Percentiles rank a stretch among this genome's conserved stretches.
phyloP scores from a whole-genome alignment of 306 rosid genomes.

The Fagus sylvatica region DNA sequence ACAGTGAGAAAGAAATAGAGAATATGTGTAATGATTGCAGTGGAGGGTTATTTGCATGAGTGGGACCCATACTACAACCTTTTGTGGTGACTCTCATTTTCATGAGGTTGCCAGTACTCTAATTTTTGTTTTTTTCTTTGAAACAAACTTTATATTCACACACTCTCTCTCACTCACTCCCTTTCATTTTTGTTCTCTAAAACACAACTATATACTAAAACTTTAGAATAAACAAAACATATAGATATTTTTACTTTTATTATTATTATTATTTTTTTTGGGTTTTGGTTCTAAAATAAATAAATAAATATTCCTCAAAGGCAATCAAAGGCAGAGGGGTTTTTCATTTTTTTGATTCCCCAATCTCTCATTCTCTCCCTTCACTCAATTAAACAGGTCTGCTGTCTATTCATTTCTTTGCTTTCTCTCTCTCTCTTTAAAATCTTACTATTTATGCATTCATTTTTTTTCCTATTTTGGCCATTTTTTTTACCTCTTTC shows the following conservation, averaged over 20 bases:
- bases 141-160: too few relatives aligned
- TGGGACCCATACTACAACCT: neutral
- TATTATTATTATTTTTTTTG: neutral
- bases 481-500: neutral
- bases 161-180: too few relatives aligned
- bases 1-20: too few relatives aligned
- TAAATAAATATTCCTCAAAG: neutral
- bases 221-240: too few relatives aligned
- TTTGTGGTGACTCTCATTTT: neutral
- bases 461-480: neutral
- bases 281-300: neutral
- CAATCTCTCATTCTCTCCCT: slow-evolving; percentile 27
- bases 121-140: neutral
- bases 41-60: neutral
- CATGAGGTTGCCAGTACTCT: neutral
- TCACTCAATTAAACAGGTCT: slow-evolving; percentile 22
- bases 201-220: too few relatives aligned
- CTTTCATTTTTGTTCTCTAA: too few relatives aligned
- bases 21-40: neutral
- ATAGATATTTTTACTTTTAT: neutral
- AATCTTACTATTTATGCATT: slow-evolving; percentile 21
- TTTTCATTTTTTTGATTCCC: slow-evolving; percentile 12
- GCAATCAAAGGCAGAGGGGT: slow-evolving; percentile 9
- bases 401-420: slow-evolving; percentile 16
- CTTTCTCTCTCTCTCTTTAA: neutral